Base-by-base conservation (phyloP, 2,329 filamentous ascomycete genomes). In the Epichloe scottii region DNA sequence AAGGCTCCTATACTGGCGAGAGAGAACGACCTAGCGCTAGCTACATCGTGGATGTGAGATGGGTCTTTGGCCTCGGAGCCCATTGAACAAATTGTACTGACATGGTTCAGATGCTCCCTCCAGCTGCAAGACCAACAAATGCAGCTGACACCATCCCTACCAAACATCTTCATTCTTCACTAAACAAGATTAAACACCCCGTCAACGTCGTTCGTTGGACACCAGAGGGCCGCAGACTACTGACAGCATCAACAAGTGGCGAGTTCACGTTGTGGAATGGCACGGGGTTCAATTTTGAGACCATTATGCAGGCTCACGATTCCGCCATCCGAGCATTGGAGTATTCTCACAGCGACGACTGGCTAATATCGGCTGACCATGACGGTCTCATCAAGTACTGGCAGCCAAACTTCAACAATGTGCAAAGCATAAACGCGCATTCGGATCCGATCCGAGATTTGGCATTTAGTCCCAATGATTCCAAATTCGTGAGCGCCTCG, bases 231-330 rank as follows among this genome's bases (percentile, higher is more conserved):
- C 84, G 93, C 54, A 78, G 93, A 58, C 72, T 98, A 51, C 76
- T 98, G 64, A 97, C 93, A 0, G 93, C 89, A 21, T 95, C 90
- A 0, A 95, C 89, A 58, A 97, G 91, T 65, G 93, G 93, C 62
- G 93, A 98, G 66, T 98, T 98, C 62, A 98, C 94, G 39, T 71
- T 98, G 3, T 98, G 93, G 93, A 98, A 98, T 66, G 93, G 93
- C 56, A 97, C 91, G 42, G 91, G 89, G 23, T 98, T 98, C 78
- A 97, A 98, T 68, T 98, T 98, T 61, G 93, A 98, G 71, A 97
- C 93, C 3, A 96, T 98, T 30, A 96, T 96, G 87, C 90, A 95
- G 73, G 91, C 91, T 39, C 91, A 97, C 67, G 91, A 96, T 68
- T 82, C 84, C 51, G 87, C 88, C 38, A 89, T 95, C 57, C 81